Base-by-base conservation (phyloP, 352 stramenopile genomes). In the Pythium pectinolyticum region DNA sequence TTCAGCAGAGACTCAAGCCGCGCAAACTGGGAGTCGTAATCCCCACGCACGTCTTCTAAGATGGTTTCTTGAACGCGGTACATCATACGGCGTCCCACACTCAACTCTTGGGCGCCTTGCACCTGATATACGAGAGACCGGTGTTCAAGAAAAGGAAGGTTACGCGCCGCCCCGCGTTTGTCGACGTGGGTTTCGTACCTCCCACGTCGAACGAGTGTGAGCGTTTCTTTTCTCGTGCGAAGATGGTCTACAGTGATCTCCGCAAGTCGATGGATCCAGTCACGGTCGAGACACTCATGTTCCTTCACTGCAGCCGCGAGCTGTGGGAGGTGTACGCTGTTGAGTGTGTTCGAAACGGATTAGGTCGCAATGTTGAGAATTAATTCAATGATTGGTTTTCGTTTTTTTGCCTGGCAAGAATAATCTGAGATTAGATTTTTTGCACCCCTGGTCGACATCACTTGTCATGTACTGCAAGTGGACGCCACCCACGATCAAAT, bases 171-270 rank as follows among this genome's bases (percentile, higher is more conserved):
- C n/a, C 24, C 2, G 34, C 6, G 15, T 58, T 43, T 34, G 14
- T 58, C n/a, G n/a, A 58, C 22, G 51, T 58, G 17, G 22, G 24
- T 22, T 56, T 39, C 20, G 15, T 66, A 0, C 49, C 49, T 0
- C 57, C 61, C 1, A 66, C 60, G n/a, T 73, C 61, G 2, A 70
- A 73, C 40, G 63, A 70, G 37, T 70, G 67, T 24, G 61, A 73
- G 51, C 51, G 61, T 28, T 65, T 73, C 19, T 69, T 70, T 25
- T 73, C 67, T 4, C 2, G 10, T 2, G 57, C 25, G 15, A 70
- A 73, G 32, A 40, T 69, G 19, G 61, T 68, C 30, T 62, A 59
- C 6, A 60, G 34, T 2, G 56, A 69, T 28, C 25, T 68, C 8
- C 25, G 51, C 17, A 61, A 70, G 31, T 28, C 5, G 1, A 56